A percentile compares a stretch with the other conserved stretches of the same genome.
phyloP scores from a whole-genome alignment of 768 basidiomycete species.

The Paxillus rubicundulus region DNA sequence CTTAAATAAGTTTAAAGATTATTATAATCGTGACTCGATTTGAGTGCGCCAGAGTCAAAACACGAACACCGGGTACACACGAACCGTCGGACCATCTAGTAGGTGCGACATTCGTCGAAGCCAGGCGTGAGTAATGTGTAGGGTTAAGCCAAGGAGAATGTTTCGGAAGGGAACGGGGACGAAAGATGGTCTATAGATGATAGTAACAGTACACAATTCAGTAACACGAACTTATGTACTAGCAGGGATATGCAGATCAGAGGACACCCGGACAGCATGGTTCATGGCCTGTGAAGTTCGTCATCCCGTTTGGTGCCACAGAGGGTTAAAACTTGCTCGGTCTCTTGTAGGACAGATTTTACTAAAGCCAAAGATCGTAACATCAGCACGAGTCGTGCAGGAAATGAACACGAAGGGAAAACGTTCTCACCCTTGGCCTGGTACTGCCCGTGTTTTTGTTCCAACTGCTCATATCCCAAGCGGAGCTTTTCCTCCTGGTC shows the following conservation, averaged over 20 bases:
- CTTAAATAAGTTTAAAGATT: too few relatives aligned
- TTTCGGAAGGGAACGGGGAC: not conserved
- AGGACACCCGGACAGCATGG: not conserved
- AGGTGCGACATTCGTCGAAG: too few relatives aligned
- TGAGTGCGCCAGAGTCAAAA: too few relatives aligned
- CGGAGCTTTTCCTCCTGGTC: conserved; percentile 41
- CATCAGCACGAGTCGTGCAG: conserved; percentile 5
- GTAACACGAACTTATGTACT: not conserved
- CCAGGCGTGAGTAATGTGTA: too few relatives aligned
- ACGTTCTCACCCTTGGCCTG: conserved; percentile 37
- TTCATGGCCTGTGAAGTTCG: conserved; percentile 10
- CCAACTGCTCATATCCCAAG: conserved; percentile 38
- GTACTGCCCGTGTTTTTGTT: conserved; percentile 41
- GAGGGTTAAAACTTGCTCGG: conserved; percentile 41
- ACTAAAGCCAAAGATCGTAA: conserved; percentile 26
- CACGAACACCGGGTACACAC: too few relatives aligned
- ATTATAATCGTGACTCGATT: too few relatives aligned
- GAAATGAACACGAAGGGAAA: not conserved
- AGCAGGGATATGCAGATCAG: not conserved
- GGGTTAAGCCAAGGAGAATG: not conserved
- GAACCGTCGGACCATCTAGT: too few relatives aligned
- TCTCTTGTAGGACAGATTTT: conserved; percentile 42
- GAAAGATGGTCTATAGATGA: not conserved
- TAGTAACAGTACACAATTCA: not conserved
- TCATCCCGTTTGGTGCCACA: conserved; percentile 45